Conservation (phyloP, 352 stramenopile genomes). For the Sclerospora graminicola region DNA sequence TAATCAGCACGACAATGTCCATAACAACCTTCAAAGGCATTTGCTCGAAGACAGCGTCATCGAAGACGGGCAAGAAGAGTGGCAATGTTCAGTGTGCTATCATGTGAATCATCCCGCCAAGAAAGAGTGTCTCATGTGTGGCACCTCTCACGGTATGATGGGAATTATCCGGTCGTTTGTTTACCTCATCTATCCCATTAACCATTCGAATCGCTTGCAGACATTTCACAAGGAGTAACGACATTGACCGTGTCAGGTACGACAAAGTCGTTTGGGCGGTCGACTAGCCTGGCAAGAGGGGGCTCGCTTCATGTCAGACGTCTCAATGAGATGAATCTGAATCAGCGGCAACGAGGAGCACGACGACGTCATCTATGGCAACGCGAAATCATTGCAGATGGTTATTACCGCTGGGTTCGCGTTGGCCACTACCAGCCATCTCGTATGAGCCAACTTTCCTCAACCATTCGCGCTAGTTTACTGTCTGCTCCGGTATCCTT, state of each 20-base stretch:
- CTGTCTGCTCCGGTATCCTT: conserved; percentile 34
- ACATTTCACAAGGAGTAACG: conserved; percentile 54
- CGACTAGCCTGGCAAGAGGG: too few relatives aligned
- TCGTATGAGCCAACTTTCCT: conserved; percentile 49
- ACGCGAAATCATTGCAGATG: conserved; percentile 56
- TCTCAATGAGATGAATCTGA: conserved; percentile 75
- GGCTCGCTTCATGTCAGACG: conserved; percentile 69
- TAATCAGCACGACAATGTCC: conserved; percentile 55
- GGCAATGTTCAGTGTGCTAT: conserved; percentile 79
- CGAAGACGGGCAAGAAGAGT: conserved; percentile 57
- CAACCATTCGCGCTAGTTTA: conserved; percentile 21
- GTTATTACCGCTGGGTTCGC: conserved; percentile 72
- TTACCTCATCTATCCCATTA: background rate
- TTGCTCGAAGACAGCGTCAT: conserved; percentile 74
- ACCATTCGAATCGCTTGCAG: conserved; percentile 9
- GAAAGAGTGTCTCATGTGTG: conserved; percentile 74
- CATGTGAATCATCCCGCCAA: conserved; percentile 80
- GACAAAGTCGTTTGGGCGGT: too few relatives aligned
- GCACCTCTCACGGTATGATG: conserved; percentile 49
- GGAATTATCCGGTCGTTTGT: background rate
- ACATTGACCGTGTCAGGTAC: conserved; percentile 23
- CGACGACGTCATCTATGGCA: conserved; percentile 69
- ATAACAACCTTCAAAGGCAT: conserved; percentile 84
- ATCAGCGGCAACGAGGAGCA: conserved; percentile 61
- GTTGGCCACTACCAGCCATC: conserved; percentile 57